Percentiles rank a stretch among this genome's conserved stretches.
Evolutionary conservation across 78 protist species (phyloP).

Genomic region (Dictyostelium purpureum): DNA sequence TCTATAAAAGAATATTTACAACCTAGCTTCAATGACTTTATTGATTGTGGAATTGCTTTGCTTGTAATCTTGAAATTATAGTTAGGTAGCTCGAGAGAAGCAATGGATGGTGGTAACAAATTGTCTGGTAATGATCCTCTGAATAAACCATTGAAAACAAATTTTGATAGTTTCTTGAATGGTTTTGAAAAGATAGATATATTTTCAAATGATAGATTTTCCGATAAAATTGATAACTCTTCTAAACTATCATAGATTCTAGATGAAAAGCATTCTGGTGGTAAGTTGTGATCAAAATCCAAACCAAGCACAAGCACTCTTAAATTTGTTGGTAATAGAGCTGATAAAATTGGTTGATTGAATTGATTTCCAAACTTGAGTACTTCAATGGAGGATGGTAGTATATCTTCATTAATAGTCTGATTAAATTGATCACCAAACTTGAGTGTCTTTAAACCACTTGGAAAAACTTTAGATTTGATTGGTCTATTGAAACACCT

Average conservation of each 20-base stretch:
- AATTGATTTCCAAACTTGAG: neutral
- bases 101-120: neutral
- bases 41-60: neutral
- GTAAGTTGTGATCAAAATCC: too few species aligned
- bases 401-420: neutral
- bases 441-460: too few species aligned
- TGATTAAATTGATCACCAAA: constrained; percentile 9
- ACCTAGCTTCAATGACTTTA: neutral
- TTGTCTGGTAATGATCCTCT: neutral
- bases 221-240: too few species aligned
- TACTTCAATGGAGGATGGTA: neutral
- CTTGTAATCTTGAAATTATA: neutral
- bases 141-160: neutral
- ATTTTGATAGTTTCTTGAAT: neutral
- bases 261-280: too few species aligned
- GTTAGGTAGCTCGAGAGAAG: neutral
- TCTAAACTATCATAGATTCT: too few species aligned
- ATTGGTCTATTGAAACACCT: neutral
- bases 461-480: neutral
- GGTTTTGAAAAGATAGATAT: too few species aligned
- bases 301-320: too few species aligned
- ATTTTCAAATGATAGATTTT: too few species aligned
- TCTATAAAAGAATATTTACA: too few species aligned
- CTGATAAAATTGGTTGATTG: constrained; percentile 30
- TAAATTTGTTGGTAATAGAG: too few species aligned